Base-by-base conservation (phyloP, 805 yeast species). In the Blastobotrys mokoenaii region DNA sequence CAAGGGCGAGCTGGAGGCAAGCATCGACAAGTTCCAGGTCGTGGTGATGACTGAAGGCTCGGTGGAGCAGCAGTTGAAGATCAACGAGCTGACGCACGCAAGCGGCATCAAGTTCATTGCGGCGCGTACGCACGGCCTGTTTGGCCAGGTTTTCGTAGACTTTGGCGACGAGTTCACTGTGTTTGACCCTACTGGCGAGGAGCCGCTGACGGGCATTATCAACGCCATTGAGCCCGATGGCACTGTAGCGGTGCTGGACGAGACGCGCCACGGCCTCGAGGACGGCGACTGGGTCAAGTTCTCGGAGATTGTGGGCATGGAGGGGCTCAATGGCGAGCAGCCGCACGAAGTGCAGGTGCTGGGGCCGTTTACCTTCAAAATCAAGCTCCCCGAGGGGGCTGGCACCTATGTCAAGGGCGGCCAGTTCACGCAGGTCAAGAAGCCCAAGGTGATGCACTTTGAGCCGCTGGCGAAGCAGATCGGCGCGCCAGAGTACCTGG, bases 291-390 rank as follows among this genome's bases (percentile, higher is more conserved):
- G 68, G 60, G 96, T 93, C 45, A 84, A 82, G 63, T 88, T 93
- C 58, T 61, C 83, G 11, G 97, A 89, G 65, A 82, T 89, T 32
- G 76, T 80, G 59, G 97, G 97, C 34, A 71, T 87, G 60, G 79
- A 75, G 8, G 73, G 73, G 51, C 68, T 87, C 51, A 85, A 89
- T 62, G 80, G 80, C 54, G 95, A 90, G 3, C 67, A 74, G 46
- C 74, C 87, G 12, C 79, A 72, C 61, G 82, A 84, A 60, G 77
- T 93, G 44, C 82, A 80, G 59, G 97, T 88, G 1, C 71, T 84
- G 49, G 98, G 97, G 12, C 98, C 98, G n/a, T 88, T 77, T 61
- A 94, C 97, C 2, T 93, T 84, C 72, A 80, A 77, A 60, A 77
- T 90, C 48, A 78, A 74, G 12, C 60, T 67, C 17, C 71, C 73